These are phyloP conservation scores for Harringtonia lauricola DNA, from an alignment of 2,329 filamentous ascomycete genomes.

Conservation along the genomic window DNA sequence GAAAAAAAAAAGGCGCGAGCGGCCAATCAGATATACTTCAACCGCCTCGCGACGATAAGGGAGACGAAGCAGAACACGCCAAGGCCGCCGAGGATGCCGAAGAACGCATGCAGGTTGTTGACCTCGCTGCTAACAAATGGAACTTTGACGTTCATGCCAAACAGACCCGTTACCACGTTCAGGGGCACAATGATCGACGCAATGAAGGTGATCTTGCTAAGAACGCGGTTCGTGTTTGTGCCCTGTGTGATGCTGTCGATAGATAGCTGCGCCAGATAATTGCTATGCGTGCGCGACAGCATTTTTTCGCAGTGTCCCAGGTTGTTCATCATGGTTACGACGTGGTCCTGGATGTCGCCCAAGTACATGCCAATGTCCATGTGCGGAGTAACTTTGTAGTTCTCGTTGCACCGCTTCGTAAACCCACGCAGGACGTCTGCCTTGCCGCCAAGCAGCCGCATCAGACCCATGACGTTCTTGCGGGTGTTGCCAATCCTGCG, in stretches of 20 bases:
- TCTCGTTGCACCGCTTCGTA: slow-evolving; percentile 96
- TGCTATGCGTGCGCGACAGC: slow-evolving; percentile 84
- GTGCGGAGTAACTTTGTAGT: slow-evolving; percentile 87
- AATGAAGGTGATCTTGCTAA: slow-evolving; percentile 91
- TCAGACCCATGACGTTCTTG: slow-evolving; percentile 88
- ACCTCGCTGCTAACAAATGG: slow-evolving; percentile 42
- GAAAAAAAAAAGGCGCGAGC: background rate
- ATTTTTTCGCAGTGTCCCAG: slow-evolving; percentile 96
- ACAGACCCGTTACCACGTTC: slow-evolving; percentile 79
- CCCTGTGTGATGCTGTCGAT: slow-evolving; percentile 86
- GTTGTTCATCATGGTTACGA: slow-evolving; percentile 98
- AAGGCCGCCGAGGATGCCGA: slow-evolving; percentile 40
- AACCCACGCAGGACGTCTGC: slow-evolving; percentile 98
- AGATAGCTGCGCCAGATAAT: slow-evolving; percentile 89
- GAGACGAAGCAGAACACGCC: slow-evolving; percentile 37
- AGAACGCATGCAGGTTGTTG: slow-evolving; percentile 44
- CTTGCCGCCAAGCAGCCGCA: slow-evolving; percentile 89
- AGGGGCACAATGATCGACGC: slow-evolving; percentile 94
- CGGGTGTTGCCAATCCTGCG: slow-evolving; percentile 81
- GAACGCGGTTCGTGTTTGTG: slow-evolving; percentile 75
- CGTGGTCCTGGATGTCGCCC: slow-evolving; percentile 96
- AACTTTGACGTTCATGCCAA: slow-evolving; percentile 78
- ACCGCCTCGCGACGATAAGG: slow-evolving; percentile 31
- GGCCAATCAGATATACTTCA: slow-evolving; percentile 30
- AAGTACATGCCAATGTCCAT: slow-evolving; percentile 96